Evolutionary conservation across 257 asterid genomes (phyloP).

Genomic region (Echium plantagineum): DNA sequence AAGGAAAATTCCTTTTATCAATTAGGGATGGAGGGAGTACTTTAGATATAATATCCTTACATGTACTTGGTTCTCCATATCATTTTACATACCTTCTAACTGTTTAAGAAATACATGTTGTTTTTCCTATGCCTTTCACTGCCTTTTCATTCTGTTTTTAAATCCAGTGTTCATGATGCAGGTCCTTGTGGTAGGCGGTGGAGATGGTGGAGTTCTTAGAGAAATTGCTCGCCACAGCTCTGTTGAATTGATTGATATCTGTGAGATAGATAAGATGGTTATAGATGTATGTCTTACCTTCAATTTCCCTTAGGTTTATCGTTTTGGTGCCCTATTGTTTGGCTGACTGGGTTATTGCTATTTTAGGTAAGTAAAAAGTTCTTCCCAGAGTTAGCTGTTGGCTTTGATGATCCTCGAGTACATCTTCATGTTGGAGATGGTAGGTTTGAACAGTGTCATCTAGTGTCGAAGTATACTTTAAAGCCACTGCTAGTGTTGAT

Average conservation of each 20-base stretch:
- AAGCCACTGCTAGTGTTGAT: background rate
- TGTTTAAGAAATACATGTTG: background rate
- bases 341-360: background rate
- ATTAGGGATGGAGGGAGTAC: too few relatives aligned
- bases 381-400: slow-evolving; percentile 87
- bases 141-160: background rate
- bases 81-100: background rate
- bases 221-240: slow-evolving; percentile 90
- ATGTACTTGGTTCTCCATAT: too few relatives aligned
- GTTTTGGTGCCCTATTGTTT: slow-evolving; percentile 1
- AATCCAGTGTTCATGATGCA: slow-evolving; percentile 19
- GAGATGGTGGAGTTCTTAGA: slow-evolving; percentile 98
- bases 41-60: too few relatives aligned
- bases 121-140: slow-evolving; percentile 1
- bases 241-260: slow-evolving; percentile 79
- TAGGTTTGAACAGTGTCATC: slow-evolving; percentile 17
- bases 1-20: too few relatives aligned
- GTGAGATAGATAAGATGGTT: slow-evolving; percentile 96
- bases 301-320: slow-evolving; percentile 5
- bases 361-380: slow-evolving; percentile 78
- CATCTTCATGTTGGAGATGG: slow-evolving; percentile 95
- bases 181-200: slow-evolving; percentile 99
- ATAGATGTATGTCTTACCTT: slow-evolving; percentile 59
- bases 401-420: slow-evolving; percentile 95
- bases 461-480: background rate